These are phyloP conservation scores for Candida pini DNA, from an alignment of 805 yeast genomes.

Conservation along the genomic window DNA sequence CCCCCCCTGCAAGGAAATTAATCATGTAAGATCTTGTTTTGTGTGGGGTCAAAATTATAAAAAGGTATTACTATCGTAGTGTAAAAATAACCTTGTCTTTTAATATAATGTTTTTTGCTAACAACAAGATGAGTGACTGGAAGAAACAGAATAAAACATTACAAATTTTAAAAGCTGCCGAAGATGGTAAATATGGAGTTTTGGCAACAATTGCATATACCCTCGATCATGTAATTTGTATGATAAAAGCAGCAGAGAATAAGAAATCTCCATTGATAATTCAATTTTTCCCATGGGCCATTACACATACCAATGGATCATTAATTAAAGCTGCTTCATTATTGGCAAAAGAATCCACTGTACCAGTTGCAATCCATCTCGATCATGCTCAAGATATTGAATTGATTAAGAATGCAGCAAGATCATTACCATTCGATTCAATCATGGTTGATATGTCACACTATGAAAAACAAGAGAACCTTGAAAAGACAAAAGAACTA, in stretches of 20 bases:
- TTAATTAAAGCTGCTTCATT: slow-evolving; percentile 23
- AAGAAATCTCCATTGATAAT: slow-evolving; percentile 29
- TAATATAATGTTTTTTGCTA: too few relatives aligned
- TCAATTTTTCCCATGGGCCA: slow-evolving; percentile 34
- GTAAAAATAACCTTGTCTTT: too few relatives aligned
- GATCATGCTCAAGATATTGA: slow-evolving; percentile 32
- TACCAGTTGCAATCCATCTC: slow-evolving; percentile 31
- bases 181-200: slow-evolving; percentile 28
- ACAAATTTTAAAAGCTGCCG: slow-evolving; percentile 28
- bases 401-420: slow-evolving; percentile 26
- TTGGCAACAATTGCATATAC: slow-evolving; percentile 31
- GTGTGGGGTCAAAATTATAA: too few relatives aligned
- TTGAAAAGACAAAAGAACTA: slow-evolving; percentile 23
- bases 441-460: slow-evolving; percentile 36
- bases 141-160: slow-evolving; percentile 23
- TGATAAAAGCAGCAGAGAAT: slow-evolving; percentile 31
- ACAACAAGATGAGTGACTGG: slow-evolving; percentile 20
- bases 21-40: too few relatives aligned
- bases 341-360: slow-evolving; percentile 25
- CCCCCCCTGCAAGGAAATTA: too few relatives aligned
- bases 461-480: slow-evolving; percentile 30
- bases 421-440: slow-evolving; percentile 32
- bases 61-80: too few relatives aligned
- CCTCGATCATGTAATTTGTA: slow-evolving; percentile 28
- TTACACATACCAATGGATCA: slow-evolving; percentile 27